These are phyloP conservation scores for Cruciata laevipes DNA, from an alignment of 257 asterid genomes.

Conservation along the genomic window DNA sequence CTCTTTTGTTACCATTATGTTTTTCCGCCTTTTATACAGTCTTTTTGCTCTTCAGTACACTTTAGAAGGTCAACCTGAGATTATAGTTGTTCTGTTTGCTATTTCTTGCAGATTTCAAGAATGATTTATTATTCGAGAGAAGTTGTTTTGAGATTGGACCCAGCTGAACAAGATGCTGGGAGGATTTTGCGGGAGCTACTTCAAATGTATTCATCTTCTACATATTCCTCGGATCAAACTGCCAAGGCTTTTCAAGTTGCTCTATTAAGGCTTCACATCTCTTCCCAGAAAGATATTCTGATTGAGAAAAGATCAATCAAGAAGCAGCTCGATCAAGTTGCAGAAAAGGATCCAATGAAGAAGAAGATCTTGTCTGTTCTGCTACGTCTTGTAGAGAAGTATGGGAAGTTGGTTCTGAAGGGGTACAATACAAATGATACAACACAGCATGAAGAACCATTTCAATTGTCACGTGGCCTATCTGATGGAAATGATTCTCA, in stretches of 20 bases:
- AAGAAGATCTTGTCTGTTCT: constrained; percentile 51
- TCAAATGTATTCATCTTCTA: constrained; percentile 39
- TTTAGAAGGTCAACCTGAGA: background rate
- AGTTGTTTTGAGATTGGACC: constrained; percentile 58
- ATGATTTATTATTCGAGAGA: constrained; percentile 51
- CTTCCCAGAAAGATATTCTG: constrained; percentile 55
- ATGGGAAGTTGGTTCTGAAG: constrained; percentile 39
- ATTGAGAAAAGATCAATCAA: constrained; percentile 67
- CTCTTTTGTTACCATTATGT: background rate
- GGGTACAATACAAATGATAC: constrained; percentile 30
- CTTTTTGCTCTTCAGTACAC: background rate
- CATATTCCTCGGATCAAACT: constrained; percentile 39
- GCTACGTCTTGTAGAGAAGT: constrained; percentile 45
- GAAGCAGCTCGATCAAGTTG: constrained; percentile 42
- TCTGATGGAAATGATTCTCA: constrained; percentile 36
- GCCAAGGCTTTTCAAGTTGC: constrained; percentile 47
- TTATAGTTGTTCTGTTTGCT: background rate
- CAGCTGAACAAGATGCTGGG: constrained; percentile 77
- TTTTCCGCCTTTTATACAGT: background rate
- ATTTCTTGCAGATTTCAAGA: constrained; percentile 57
- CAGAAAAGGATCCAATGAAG: constrained; percentile 39
- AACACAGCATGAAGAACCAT: constrained; percentile 23
- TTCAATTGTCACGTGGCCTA: constrained; percentile 16
- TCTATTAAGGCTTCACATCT: constrained; percentile 43
- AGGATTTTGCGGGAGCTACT: constrained; percentile 52